phyloP scores from a whole-genome alignment of 2,329 filamentous ascomycete genomes.

The Pseudonectria foliicola region DNA sequence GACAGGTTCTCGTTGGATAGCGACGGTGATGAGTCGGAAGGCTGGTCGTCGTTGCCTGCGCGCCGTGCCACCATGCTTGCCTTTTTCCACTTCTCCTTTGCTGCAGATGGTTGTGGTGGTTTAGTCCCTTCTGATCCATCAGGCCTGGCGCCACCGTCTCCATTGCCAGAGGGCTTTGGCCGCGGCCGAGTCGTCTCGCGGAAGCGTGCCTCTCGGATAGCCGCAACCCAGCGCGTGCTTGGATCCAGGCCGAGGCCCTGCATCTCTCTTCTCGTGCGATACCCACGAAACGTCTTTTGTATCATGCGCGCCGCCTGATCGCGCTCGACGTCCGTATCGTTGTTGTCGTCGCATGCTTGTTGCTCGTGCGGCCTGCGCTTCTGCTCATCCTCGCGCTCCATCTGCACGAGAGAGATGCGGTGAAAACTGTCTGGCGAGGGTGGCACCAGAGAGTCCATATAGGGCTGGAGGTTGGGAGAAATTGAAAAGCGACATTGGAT shows the following conservation, averaged over 20 bases:
- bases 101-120: constrained; percentile 26
- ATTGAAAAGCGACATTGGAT: constrained; percentile 9
- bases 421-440: constrained; percentile 41
- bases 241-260: constrained; percentile 61
- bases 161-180: constrained; percentile 20
- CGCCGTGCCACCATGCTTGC: constrained; percentile 62
- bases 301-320: constrained; percentile 49
- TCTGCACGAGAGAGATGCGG: constrained; percentile 42
- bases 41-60: constrained; percentile 60
- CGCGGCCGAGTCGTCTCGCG: constrained; percentile 41
- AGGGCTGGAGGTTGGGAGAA: constrained; percentile 30
- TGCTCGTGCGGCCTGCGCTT: constrained; percentile 34
- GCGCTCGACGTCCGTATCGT: constrained; percentile 5
- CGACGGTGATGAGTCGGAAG: constrained; percentile 34
- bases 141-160: constrained; percentile 1
- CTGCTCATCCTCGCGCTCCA: constrained; percentile 37
- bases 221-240: constrained; percentile 64
- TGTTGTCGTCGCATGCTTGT: constrained; percentile 12
- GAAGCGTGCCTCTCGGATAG: constrained; percentile 51
- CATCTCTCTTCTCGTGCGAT: constrained; percentile 64
- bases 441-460: constrained; percentile 43
- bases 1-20: constrained; percentile 24
- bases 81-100: constrained; percentile 69
- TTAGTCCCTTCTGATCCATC: constrained; percentile 6
- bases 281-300: constrained; percentile 70